Evolutionary conservation across 192 early-diverging fungal species (phyloP), one percentile per base, ranked within the genome.

Genomic region (Umbelopsis ramanniana): DNA sequence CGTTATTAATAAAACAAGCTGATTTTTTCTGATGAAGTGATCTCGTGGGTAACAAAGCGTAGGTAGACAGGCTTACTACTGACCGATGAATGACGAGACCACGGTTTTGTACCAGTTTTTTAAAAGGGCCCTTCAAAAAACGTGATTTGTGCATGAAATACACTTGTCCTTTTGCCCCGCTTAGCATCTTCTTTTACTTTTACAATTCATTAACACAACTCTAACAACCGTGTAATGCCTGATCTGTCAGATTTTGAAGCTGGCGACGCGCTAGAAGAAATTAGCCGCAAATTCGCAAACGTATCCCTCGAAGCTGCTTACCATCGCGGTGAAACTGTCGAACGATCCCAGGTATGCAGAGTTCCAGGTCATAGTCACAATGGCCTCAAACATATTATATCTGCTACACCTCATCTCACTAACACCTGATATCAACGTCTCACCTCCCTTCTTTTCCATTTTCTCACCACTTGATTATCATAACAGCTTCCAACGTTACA

Each of bases 241-340:
- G 57, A 63, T 33, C 57, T 63, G 29, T 63, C 57, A 37, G 77
- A 79, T 50, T 79, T 69, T 46, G 77, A 79, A 21, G 69, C 77
- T 29, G 77, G 74, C 54, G 63, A 69, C 57, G 57, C 48, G 46
- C 52, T 79, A 23, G 33, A 47, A 19, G 77, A 79, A 43, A 71
- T 79, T 24, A 79, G 67, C 35, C 71, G 70, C 14, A 79, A 79
- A 35, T 40, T 79, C n/a, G 73, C 77, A 22, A 74, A 71, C 54
- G 77, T 79, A 21, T 55, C 69, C 19, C 37, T 50, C 66, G 23
- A 74, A 79, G 38, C 24, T 57, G 52, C 50, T 52, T 68, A 48
- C 52, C 21, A 29, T 37, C 57, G 54, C 26, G 74, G 46, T 33
- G 70, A 71, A 0, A 66, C 26, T 5, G 66, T 76, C 5, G 74